Conservation (phyloP, 345 rosid genomes). For the Eucalyptus shirleyi region DNA sequence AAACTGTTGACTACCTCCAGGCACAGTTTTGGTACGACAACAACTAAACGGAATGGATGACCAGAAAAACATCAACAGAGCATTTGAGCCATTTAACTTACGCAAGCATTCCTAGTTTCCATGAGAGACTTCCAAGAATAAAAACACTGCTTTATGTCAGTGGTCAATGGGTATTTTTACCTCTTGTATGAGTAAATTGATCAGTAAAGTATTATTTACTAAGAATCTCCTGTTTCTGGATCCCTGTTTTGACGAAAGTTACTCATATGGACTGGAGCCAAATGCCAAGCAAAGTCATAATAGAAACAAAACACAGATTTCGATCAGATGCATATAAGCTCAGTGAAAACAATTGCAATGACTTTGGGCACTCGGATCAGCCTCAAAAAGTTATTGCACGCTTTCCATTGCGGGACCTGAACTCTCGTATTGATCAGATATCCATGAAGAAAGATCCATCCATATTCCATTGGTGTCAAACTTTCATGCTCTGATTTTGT, state of each 20-base stretch:
- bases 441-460: background rate
- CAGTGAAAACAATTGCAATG: background rate
- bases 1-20: too few species aligned
- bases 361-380: background rate
- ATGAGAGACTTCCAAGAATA: background rate
- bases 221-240: background rate
- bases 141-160: background rate
- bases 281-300: background rate
- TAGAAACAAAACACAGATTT: background rate
- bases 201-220: background rate
- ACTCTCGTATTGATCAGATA: background rate
- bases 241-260: background rate
- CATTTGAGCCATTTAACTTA: too few species aligned
- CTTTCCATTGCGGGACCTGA: background rate
- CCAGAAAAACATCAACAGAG: too few species aligned
- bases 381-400: background rate
- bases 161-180: background rate
- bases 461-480: background rate
- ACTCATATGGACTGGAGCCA: background rate
- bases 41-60: too few species aligned
- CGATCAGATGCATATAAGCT: background rate
- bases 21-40: too few species aligned
- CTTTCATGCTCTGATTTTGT: background rate
- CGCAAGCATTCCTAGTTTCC: background rate
- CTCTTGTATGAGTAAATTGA: background rate